phyloP scores from a whole-genome alignment of 345 rosid species.

The Jatropha curcas region DNA sequence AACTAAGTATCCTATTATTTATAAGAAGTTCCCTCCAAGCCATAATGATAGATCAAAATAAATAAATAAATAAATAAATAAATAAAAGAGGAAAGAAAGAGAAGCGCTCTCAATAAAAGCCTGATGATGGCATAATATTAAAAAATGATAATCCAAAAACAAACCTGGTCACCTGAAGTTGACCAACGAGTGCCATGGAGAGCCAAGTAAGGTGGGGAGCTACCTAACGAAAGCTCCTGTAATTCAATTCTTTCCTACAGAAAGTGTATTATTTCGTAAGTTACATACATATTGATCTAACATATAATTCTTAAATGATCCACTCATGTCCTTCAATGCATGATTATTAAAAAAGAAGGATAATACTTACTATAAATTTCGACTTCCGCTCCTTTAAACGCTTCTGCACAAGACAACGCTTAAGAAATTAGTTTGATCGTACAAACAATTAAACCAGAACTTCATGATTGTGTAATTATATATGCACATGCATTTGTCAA shows the following conservation, averaged over 20 bases:
- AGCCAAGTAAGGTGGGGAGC: conserved; percentile 73
- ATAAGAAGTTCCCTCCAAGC: not conserved
- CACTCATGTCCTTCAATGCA: conserved; percentile 1
- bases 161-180: conserved; percentile 81
- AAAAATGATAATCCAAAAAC: conserved; percentile 20
- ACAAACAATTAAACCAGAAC: conserved; percentile 3
- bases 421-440: conserved; percentile 14
- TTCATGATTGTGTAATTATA: not conserved
- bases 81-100: too few relatives aligned
- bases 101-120: not conserved
- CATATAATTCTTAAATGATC: not conserved
- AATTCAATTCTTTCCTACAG: conserved; percentile 78
- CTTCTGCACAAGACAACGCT: conserved; percentile 55
- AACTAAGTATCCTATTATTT: not conserved
- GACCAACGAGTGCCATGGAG: conserved; percentile 84
- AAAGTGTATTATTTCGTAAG: conserved; percentile 9
- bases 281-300: conserved; percentile 10
- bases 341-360: conserved; percentile 12
- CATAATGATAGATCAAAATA: not conserved
- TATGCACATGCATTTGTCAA: too few relatives aligned
- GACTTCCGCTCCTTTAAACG: conserved; percentile 71
- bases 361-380: conserved; percentile 69
- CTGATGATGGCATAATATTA: not conserved
- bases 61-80: too few relatives aligned
- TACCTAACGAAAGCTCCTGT: conserved; percentile 83